A percentile compares a stretch with the other conserved stretches of the same genome.
phyloP scores from a whole-genome alignment of 108 stramenopile genomes.

The Nitzschia sp. region DNA sequence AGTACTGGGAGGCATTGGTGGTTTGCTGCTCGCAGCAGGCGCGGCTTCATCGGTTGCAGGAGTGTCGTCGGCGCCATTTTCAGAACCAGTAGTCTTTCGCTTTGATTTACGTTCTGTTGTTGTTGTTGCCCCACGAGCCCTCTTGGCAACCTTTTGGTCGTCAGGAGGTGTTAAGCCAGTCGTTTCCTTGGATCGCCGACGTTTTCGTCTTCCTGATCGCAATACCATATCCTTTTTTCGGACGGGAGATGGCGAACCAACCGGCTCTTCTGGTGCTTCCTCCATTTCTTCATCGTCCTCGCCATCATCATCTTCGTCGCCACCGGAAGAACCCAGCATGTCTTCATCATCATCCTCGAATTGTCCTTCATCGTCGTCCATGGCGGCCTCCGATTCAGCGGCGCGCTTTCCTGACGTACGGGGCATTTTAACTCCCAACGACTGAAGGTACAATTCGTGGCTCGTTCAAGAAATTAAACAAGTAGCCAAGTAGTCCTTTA shows the following conservation, averaged over 20 bases:
- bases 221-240: slow-evolving; percentile 35
- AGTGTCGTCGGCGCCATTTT: neutral
- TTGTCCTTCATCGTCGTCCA: slow-evolving; percentile 12
- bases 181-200: slow-evolving; percentile 38
- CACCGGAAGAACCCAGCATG: neutral
- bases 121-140: neutral
- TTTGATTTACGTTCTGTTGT: neutral
- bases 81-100: neutral
- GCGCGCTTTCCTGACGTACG: neutral
- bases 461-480: no score
- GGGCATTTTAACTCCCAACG: no score
- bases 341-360: slow-evolving; percentile 31
- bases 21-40: slow-evolving; percentile 3
- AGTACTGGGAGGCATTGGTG: neutral
- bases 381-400: neutral
- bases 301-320: slow-evolving; percentile 22
- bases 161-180: slow-evolving; percentile 41
- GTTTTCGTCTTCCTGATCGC: slow-evolving; percentile 55
- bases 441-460: no score
- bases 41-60: slow-evolving; percentile 1
- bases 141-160: slow-evolving; percentile 2
- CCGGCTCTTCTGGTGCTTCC: neutral
- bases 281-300: slow-evolving; percentile 16
- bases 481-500: no score
- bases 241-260: slow-evolving; percentile 9